phyloP scores from a whole-genome alignment of 2,329 filamentous ascomycete genomes.

The Trichoderma simmonsii region DNA sequence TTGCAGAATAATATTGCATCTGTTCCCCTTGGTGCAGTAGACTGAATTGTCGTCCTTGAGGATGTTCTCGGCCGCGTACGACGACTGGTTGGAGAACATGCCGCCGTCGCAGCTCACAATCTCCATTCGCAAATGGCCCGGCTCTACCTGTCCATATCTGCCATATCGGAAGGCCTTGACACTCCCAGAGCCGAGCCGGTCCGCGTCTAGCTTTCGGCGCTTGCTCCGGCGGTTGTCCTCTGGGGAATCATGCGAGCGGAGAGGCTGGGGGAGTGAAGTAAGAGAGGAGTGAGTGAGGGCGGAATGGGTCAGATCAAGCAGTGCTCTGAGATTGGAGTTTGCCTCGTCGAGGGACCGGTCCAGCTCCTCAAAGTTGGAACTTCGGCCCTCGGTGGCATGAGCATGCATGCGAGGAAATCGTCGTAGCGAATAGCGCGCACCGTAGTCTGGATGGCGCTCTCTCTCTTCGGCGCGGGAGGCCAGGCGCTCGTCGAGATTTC shows the following conservation, averaged over 20 bases:
- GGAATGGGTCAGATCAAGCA: conserved; percentile 39
- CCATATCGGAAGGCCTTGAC: conserved; percentile 72
- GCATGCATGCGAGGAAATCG: conserved; percentile 27
- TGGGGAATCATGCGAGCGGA: conserved; percentile 37
- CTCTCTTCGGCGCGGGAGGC: conserved; percentile 27
- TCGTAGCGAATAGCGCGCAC: conserved; percentile 27
- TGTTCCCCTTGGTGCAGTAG: conserved; percentile 85
- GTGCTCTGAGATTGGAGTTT: conserved; percentile 42
- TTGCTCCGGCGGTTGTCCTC: conserved; percentile 57
- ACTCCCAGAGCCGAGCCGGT: conserved; percentile 46
- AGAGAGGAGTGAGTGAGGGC: background rate
- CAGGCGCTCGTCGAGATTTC: conserved; percentile 32
- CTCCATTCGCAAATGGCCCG: conserved; percentile 79
- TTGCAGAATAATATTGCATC: conserved; percentile 80
- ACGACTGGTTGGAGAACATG: conserved; percentile 58
- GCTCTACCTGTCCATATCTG: conserved; percentile 80
- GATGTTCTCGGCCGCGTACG: conserved; percentile 75
- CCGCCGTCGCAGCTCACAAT: conserved; percentile 88
- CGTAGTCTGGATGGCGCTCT: conserved; percentile 28
- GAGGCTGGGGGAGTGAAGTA: conserved; percentile 32
- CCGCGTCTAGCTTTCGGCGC: conserved; percentile 67
- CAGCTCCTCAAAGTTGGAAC: conserved; percentile 36
- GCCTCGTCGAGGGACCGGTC: conserved; percentile 41
- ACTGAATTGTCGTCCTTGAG: conserved; percentile 78
- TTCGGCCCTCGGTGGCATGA: conserved; percentile 24